Percentiles rank a stretch among this genome's conserved stretches.
phyloP scores from a whole-genome alignment of 768 basidiomycete species.

The Cystobasidium ongulense region DNA sequence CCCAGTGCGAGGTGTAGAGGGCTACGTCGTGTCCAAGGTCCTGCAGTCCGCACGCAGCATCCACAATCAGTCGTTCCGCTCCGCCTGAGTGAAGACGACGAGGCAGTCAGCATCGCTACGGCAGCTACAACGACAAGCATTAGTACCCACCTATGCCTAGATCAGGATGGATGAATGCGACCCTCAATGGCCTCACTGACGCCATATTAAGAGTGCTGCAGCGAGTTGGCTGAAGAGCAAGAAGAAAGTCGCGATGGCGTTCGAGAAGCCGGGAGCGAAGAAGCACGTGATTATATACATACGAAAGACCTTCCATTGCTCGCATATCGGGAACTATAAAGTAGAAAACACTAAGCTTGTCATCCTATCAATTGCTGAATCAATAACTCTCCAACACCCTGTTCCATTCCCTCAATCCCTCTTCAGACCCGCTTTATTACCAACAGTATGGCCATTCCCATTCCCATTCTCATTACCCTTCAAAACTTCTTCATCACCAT shows the following conservation, averaged over 20 bases:
- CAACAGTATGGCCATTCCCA: neutral
- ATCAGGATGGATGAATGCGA: constrained; percentile 30
- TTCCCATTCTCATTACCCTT: neutral
- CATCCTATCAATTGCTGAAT: no score
- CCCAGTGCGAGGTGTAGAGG: constrained; percentile 88
- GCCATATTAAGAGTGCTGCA: neutral
- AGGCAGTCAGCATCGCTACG: neutral
- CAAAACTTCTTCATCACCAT: neutral
- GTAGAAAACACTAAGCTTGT: no score
- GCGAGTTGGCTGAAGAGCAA: neutral
- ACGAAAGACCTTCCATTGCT: no score
- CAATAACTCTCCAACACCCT: neutral
- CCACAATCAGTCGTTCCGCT: constrained; percentile 88
- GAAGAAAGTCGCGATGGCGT: neutral
- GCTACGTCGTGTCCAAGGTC: constrained; percentile 72
- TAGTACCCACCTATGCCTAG: constrained; percentile 15
- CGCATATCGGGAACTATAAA: no score
- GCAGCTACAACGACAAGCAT: neutral
- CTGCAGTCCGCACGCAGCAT: constrained; percentile 84
- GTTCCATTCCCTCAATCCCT: neutral
- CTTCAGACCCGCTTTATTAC: neutral
- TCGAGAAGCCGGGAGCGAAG: neutral
- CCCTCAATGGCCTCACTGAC: constrained; percentile 13
- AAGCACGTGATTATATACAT: no score
- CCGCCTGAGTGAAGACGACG: constrained; percentile 56